phyloP scores from a whole-genome alignment of 1,284 basidiomycete species.

The Rhodotorula sp. region DNA sequence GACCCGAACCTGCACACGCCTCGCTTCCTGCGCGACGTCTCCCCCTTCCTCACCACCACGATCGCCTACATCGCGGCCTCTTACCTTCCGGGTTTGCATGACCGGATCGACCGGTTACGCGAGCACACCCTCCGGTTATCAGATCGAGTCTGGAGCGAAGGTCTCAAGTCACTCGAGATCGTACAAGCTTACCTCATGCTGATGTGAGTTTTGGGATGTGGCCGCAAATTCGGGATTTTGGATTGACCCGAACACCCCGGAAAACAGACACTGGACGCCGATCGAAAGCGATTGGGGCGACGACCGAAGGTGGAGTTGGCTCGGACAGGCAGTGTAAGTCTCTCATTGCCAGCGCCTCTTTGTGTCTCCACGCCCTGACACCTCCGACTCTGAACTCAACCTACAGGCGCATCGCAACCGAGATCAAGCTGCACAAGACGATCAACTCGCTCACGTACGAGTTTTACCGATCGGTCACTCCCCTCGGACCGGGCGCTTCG shows the following conservation, averaged over 20 bases:
- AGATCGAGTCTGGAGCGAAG: slow-evolving; percentile 27
- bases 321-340: slow-evolving; percentile 16
- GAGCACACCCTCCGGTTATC: slow-evolving; percentile 20
- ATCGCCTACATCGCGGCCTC: slow-evolving; percentile 20
- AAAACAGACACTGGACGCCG: slow-evolving; percentile 25
- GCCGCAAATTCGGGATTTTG: too few relatives aligned
- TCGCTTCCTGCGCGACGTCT: slow-evolving; percentile 31
- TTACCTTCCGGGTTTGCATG: slow-evolving; percentile 14
- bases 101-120: slow-evolving; percentile 17
- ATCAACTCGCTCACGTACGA: slow-evolving; percentile 28
- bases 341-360: too few relatives aligned
- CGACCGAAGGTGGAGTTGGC: slow-evolving; percentile 33
- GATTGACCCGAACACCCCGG: too few relatives aligned
- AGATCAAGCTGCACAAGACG: slow-evolving; percentile 35
- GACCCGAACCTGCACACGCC: slow-evolving; percentile 24
- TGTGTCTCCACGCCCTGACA: background rate
- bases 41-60: slow-evolving; percentile 35
- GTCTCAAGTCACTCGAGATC: slow-evolving; percentile 35
- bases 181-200: slow-evolving; percentile 34
- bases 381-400: background rate
- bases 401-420: slow-evolving; percentile 30
- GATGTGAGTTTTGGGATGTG: slow-evolving; percentile 9
- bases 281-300: slow-evolving; percentile 38
- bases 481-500: slow-evolving; percentile 19
- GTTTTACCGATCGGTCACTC: slow-evolving; percentile 21